Conservation (phyloP, 2,329 filamentous ascomycete species). For the Thelonectria blattea region DNA sequence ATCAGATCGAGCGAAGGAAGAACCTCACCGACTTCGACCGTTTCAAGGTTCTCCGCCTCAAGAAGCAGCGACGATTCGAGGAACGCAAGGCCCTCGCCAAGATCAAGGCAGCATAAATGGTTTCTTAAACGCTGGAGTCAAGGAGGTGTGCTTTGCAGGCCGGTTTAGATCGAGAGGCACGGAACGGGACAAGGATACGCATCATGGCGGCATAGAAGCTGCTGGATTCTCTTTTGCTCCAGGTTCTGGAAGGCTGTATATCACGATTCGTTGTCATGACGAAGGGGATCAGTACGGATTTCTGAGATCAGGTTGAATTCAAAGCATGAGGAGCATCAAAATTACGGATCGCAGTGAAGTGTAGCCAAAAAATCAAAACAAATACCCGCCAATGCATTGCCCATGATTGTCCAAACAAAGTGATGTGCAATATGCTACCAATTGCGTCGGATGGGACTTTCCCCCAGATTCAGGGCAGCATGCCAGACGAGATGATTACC, state of each 20-base stretch:
- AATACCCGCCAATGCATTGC: slow-evolving; percentile 34
- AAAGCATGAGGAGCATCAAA: slow-evolving; percentile 42
- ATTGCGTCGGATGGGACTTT: slow-evolving; percentile 19
- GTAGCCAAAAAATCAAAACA: slow-evolving; percentile 41
- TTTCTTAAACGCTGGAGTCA: slow-evolving; percentile 44
- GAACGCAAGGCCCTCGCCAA: slow-evolving; percentile 96
- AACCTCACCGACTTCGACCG: slow-evolving; percentile 97
- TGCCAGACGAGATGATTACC: slow-evolving; percentile 44
- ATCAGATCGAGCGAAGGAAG: slow-evolving; percentile 84
- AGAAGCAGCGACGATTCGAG: slow-evolving; percentile 99
- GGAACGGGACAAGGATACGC: slow-evolving; percentile 45
- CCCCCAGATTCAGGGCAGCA: slow-evolving; percentile 14
- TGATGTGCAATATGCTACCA: slow-evolving; percentile 6
- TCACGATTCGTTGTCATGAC: slow-evolving; percentile 64
- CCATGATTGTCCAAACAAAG: slow-evolving; percentile 1
- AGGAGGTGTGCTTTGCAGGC: slow-evolving; percentile 43
- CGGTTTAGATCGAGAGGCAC: slow-evolving; percentile 48
- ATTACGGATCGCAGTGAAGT: slow-evolving; percentile 42
- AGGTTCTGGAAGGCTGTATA: slow-evolving; percentile 67
- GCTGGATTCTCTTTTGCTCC: slow-evolving; percentile 65
- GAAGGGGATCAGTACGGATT: slow-evolving; percentile 72
- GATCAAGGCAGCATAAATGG: slow-evolving; percentile 79
- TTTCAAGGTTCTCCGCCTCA: slow-evolving; percentile 99
- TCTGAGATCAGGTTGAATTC: slow-evolving; percentile 52
- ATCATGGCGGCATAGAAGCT: slow-evolving; percentile 54